Evolutionary conservation across 164 flowering plant genomes (phyloP).

Genomic region (Vitis riparia): DNA sequence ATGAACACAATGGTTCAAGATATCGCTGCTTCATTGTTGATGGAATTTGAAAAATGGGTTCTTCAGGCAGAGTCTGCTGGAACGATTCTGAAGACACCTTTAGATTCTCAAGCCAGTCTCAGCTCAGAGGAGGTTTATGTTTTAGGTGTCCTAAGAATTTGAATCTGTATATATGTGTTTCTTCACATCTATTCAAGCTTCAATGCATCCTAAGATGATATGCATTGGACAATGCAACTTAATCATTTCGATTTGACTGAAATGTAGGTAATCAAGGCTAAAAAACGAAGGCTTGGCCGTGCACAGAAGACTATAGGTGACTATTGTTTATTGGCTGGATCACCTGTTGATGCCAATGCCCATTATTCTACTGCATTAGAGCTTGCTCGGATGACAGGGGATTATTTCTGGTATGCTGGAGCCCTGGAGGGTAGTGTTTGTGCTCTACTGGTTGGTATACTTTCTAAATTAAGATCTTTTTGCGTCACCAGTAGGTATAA

Average conservation of each 20-base stretch:
- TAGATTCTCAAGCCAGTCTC: constrained; percentile 99
- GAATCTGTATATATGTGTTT: constrained; percentile 14
- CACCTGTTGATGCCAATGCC: constrained; percentile 99
- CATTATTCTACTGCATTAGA: constrained; percentile 96
- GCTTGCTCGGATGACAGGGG: constrained; percentile 92
- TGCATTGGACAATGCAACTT: constrained; percentile 1
- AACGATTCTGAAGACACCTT: constrained; percentile 92
- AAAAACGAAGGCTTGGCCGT: constrained; percentile 90
- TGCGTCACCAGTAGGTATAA: background rate
- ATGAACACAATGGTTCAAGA: constrained; percentile 98
- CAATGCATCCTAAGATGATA: background rate
- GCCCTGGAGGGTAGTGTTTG: constrained; percentile 98
- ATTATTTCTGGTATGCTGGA: constrained; percentile 97
- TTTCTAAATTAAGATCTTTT: constrained; percentile 3
- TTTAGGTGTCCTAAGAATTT: constrained; percentile 78
- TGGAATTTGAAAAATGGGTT: constrained; percentile 99
- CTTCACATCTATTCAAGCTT: background rate
- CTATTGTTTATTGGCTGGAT: constrained; percentile 95
- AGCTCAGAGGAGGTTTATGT: constrained; percentile 99
- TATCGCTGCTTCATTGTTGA: constrained; percentile 90
- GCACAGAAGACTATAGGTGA: constrained; percentile 99
- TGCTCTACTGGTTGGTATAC: constrained; percentile 75
- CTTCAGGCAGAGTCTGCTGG: constrained; percentile 97
- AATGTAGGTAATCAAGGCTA: constrained; percentile 91
- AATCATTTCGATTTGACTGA: constrained; percentile 8